Evolutionary conservation across 257 asterid species (phyloP).

Genomic region (Cynanchum wilfordii): DNA sequence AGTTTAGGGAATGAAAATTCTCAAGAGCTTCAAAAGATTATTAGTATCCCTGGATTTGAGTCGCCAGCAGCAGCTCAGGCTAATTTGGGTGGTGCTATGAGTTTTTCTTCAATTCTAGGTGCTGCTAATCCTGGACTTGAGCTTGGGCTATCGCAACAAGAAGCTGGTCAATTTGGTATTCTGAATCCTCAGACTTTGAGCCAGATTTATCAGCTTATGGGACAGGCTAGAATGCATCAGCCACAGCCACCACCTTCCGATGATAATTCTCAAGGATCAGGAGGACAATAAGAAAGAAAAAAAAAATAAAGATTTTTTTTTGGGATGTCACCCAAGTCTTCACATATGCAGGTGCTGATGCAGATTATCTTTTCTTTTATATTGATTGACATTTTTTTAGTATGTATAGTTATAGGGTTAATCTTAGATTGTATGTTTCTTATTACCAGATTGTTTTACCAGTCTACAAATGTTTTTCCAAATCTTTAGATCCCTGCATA

Average conservation of each 20-base stretch:
- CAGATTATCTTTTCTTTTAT: too few species aligned
- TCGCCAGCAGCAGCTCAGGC: slow-evolving; percentile 27
- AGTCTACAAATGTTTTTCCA: background rate
- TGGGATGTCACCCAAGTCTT: too few species aligned
- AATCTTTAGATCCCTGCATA: too few species aligned
- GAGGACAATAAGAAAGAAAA: slow-evolving; percentile 28
- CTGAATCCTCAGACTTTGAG: slow-evolving; percentile 41
- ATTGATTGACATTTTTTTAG: too few species aligned
- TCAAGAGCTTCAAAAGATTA: slow-evolving; percentile 36
- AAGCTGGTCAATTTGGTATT: slow-evolving; percentile 47
- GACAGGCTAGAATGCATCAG: slow-evolving; percentile 32
- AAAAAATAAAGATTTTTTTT: too few species aligned
- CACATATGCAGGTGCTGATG: too few species aligned
- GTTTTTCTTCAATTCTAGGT: slow-evolving; percentile 58
- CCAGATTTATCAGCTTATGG: slow-evolving; percentile 68
- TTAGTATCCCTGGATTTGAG: slow-evolving; percentile 56
- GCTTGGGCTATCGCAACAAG: slow-evolving; percentile 70
- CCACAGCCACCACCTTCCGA: slow-evolving; percentile 35
- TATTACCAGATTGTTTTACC: too few species aligned
- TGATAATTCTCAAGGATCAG: slow-evolving; percentile 58
- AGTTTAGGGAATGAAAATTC: slow-evolving; percentile 40
- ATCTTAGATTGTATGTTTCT: too few species aligned
- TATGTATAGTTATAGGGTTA: too few species aligned
- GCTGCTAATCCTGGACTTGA: slow-evolving; percentile 60
- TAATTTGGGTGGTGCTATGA: slow-evolving; percentile 38